A percentile compares a stretch with the other conserved stretches of the same genome.
These are phyloP conservation scores for Trichoderma breve DNA, from an alignment of 2,329 filamentous ascomycete genomes.

Conservation along the genomic window DNA sequence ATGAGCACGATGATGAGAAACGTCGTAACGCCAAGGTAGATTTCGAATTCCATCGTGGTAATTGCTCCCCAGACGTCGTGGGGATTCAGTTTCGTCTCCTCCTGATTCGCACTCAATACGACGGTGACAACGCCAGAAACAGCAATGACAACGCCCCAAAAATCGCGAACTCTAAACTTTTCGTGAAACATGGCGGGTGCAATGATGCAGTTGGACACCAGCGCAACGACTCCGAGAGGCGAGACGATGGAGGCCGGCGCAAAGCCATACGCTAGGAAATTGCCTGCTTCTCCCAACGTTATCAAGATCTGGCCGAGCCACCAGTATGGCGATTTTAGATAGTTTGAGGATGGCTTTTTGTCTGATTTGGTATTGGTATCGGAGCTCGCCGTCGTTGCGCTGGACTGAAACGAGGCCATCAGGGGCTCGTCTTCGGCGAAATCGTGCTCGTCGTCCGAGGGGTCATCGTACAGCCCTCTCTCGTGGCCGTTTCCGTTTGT, in stretches of 20 bases:
- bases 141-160: constrained; percentile 83
- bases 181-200: constrained; percentile 94
- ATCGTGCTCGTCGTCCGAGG: constrained; percentile 24
- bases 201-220: constrained; percentile 96
- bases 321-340: constrained; percentile 92
- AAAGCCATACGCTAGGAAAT: constrained; percentile 96
- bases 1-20: constrained; percentile 73
- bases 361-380: constrained; percentile 29
- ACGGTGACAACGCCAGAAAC: constrained; percentile 87
- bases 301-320: constrained; percentile 93
- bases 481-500: constrained; percentile 19
- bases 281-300: constrained; percentile 88
- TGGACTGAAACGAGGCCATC: constrained; percentile 49
- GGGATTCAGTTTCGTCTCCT: constrained; percentile 87
- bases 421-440: constrained; percentile 52
- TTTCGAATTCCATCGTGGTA: constrained; percentile 82
- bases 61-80: constrained; percentile 89
- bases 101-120: constrained; percentile 83
- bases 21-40: constrained; percentile 78
- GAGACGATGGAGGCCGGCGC: constrained; percentile 97
- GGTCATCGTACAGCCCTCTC: constrained; percentile 10
- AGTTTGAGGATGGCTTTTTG: constrained; percentile 58
- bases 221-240: constrained; percentile 90
- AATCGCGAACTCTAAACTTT: constrained; percentile 78
- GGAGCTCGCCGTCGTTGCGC: constrained; percentile 27